Conservation (phyloP, 2,329 filamentous ascomycete genomes). For the Ophiostoma quercus region DNA sequence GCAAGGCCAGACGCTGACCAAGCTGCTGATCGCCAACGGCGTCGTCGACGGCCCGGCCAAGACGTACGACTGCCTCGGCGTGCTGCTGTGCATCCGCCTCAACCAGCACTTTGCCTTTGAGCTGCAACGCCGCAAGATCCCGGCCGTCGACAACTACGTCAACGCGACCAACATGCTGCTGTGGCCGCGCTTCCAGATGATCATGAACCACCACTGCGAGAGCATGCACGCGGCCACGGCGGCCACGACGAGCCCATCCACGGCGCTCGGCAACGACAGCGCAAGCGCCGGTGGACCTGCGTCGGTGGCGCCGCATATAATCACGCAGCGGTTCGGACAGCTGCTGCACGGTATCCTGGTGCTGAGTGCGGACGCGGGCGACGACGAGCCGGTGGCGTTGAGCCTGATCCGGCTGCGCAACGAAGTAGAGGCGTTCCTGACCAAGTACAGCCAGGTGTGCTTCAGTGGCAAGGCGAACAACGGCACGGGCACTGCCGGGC, state of each 20-base stretch:
- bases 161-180: conserved; percentile 94
- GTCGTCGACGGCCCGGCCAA: conserved; percentile 35
- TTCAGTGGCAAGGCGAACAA: conserved; percentile 61
- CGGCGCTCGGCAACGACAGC: conserved; percentile 32
- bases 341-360: conserved; percentile 78
- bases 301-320: conserved; percentile 78
- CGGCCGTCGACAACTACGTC: conserved; percentile 82
- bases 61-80: conserved; percentile 76
- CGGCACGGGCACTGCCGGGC: conserved; percentile 43
- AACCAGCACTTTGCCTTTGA: conserved; percentile 95
- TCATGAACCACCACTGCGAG: conserved; percentile 90
- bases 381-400: conserved; percentile 85
- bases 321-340: conserved; percentile 94
- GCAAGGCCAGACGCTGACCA: conserved; percentile 73
- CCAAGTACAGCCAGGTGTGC: conserved; percentile 62
- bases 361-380: conserved; percentile 82
- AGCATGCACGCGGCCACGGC: conserved; percentile 56
- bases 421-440: conserved; percentile 80
- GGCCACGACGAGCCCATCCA: conserved; percentile 3
- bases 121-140: conserved; percentile 83
- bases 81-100: conserved; percentile 84
- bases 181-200: conserved; percentile 90
- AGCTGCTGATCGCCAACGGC: conserved; percentile 57
- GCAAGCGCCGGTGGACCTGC: conserved; percentile 46
- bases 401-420: conserved; percentile 70